Base-by-base conservation (phyloP, 31 red algal species). In the Endocladia muricata region DNA sequence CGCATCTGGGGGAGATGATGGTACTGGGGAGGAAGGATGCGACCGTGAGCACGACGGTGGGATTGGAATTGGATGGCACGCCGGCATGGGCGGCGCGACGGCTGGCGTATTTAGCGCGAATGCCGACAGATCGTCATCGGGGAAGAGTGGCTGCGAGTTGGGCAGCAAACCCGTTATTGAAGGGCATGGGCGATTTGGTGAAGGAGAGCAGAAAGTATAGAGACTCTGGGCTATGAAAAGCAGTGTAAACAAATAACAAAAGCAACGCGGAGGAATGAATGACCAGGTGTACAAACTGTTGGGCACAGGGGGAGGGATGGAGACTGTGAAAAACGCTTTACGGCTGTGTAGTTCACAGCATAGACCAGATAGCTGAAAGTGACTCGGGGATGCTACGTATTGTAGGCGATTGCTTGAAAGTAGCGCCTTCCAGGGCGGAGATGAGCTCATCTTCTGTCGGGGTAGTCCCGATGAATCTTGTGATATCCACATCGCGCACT, bases 1-100 rank as follows among this genome's bases (percentile, higher is more conserved):
- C 91, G 58, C 80, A 94, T 66, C 76, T 98, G 51, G 96, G 96
- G 21, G 96, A 98, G 52, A 93, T 98, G 91, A 73, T 98, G 85
- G 79, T 90, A n/a, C 81, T 98, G 28, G 96, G 96, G 7, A 55
- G 77, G 26, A 28, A 61, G 29, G 77, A 89, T 70, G 96, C 81
- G 22, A 70, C 74, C 7, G 87, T 94, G 2, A 71, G 84, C 25
- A 82, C 84, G 48, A 74, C 85, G 22, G 73, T 78, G 21, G 83
- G 83, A 4, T 29, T 94, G 6, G 88, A 88, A 55, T 73, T 98
- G 3, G 74, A 81, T 38, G 94, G 94, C 1, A 65, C 28, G n/a
- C 26, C 84, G 2, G 94, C 89, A 15, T 88, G 85, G 77, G 70
- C 76, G 11, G 49, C 88, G 6, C 69, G 94, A 41, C 66, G 94